A percentile compares a stretch with the other conserved stretches of the same genome.
Conservation (phyloP, 306 rosid species). For the Lablab purpureus region DNA sequence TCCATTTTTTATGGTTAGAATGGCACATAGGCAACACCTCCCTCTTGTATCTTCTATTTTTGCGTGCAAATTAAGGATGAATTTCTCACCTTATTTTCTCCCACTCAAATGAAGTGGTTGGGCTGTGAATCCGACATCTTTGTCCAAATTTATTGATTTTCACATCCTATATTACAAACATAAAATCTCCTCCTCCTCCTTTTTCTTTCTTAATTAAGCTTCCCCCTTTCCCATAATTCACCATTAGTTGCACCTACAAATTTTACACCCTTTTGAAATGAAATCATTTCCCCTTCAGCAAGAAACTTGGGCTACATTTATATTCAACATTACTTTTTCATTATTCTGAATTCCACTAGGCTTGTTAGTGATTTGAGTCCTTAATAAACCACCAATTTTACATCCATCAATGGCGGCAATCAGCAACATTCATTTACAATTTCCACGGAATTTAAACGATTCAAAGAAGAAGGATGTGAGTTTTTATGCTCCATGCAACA, state of each 20-base stretch:
- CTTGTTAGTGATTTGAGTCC: constrained; percentile 12
- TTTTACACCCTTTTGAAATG: no score
- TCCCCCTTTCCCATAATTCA: constrained; percentile 21
- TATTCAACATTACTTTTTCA: constrained; percentile 40
- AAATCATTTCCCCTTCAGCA: constrained; percentile 29
- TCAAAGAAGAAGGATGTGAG: constrained; percentile 41
- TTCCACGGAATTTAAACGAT: constrained; percentile 30
- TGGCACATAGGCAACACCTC: constrained; percentile 13
- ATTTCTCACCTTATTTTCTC: constrained; percentile 10
- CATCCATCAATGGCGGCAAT: constrained; percentile 57
- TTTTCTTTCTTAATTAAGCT: constrained; percentile 29
- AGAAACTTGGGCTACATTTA: constrained; percentile 47
- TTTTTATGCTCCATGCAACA: constrained; percentile 18
- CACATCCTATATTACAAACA: constrained; percentile 1
- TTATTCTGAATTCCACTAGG: constrained; percentile 20
- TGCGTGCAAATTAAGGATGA: constrained; percentile 48
- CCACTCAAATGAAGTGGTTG: constrained; percentile 45
- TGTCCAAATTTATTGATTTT: not conserved
- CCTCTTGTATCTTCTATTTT: constrained; percentile 34
- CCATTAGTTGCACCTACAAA: constrained; percentile 51
- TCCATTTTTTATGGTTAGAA: constrained; percentile 11
- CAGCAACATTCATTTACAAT: constrained; percentile 13
- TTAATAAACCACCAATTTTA: constrained; percentile 26
- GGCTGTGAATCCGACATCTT: constrained; percentile 29
- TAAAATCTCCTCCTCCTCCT: not conserved